Conservation (phyloP, 257 asterid species). For the Penstemon davidsonii region DNA sequence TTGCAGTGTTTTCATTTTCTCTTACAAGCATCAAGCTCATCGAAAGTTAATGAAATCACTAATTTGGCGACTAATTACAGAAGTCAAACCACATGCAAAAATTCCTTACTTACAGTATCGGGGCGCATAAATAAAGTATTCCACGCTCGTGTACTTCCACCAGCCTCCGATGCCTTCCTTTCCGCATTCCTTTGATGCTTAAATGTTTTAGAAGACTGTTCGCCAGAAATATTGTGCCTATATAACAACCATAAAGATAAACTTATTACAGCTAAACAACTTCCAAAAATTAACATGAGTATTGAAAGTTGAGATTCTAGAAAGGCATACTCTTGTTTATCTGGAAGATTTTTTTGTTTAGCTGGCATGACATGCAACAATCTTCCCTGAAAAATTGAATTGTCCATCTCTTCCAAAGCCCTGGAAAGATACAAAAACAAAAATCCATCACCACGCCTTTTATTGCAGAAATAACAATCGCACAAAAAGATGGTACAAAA, state of each 20-base stretch:
- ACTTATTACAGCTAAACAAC: slow-evolving; percentile 17
- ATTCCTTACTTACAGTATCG: slow-evolving; percentile 70
- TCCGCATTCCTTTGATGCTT: slow-evolving; percentile 71
- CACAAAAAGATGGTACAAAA: not conserved
- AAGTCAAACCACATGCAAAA: slow-evolving; percentile 17
- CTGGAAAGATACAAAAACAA: slow-evolving; percentile 33
- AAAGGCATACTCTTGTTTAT: slow-evolving; percentile 50
- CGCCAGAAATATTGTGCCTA: slow-evolving; percentile 44
- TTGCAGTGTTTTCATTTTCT: not conserved
- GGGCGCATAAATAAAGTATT: slow-evolving; percentile 84
- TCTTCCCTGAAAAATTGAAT: slow-evolving; percentile 88
- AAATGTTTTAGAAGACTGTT: slow-evolving; percentile 55
- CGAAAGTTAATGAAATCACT: not conserved
- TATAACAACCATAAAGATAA: slow-evolving; percentile 20
- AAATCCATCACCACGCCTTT: slow-evolving; percentile 7
- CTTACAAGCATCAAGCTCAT: slow-evolving; percentile 11
- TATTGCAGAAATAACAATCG: not conserved
- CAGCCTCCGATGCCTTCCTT: slow-evolving; percentile 80
- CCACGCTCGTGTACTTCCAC: slow-evolving; percentile 90
- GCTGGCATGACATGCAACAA: slow-evolving; percentile 91
- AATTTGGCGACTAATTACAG: slow-evolving; percentile 2
- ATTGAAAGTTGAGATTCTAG: slow-evolving; percentile 15
- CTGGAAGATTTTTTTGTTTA: slow-evolving; percentile 50
- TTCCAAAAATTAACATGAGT: slow-evolving; percentile 1
- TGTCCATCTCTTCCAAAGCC: slow-evolving; percentile 83